phyloP scores from a whole-genome alignment of 441 rosid species.

The Mallotus repandus region DNA sequence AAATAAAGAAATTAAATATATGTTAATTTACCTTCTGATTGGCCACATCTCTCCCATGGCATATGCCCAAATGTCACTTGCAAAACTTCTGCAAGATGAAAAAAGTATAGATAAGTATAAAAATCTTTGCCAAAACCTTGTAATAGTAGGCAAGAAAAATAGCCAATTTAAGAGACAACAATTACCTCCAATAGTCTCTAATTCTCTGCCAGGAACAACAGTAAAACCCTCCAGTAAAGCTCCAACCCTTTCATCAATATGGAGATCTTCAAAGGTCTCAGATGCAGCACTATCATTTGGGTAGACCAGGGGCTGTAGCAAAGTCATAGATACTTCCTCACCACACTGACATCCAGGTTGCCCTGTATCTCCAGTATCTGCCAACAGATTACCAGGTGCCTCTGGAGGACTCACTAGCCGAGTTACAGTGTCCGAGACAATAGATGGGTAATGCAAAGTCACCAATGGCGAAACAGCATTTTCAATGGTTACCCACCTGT shows the following conservation, averaged over 20 bases:
- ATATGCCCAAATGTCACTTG: slow-evolving; percentile 57
- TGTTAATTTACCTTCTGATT: slow-evolving; percentile 57
- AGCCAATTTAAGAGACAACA: slow-evolving; percentile 1
- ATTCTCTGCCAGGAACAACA: slow-evolving; percentile 74
- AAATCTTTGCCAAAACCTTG: slow-evolving; percentile 12
- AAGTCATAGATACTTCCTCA: slow-evolving; percentile 38
- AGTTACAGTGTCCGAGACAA: slow-evolving; percentile 73
- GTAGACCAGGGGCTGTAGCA: slow-evolving; percentile 24
- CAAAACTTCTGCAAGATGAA: slow-evolving; percentile 63
- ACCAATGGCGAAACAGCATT: slow-evolving; percentile 90
- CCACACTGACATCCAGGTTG: slow-evolving; percentile 38
- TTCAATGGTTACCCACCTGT: slow-evolving; percentile 97
- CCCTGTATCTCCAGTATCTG: slow-evolving; percentile 52
- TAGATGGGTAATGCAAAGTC: slow-evolving; percentile 53
- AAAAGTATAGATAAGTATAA: slow-evolving; percentile 14
- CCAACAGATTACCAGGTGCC: slow-evolving; percentile 90
- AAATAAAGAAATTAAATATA: slow-evolving; percentile 2
- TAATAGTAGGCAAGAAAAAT: not conserved
- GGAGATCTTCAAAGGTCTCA: slow-evolving; percentile 55
- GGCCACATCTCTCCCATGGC: slow-evolving; percentile 48
- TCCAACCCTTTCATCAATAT: slow-evolving; percentile 70
- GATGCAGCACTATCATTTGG: slow-evolving; percentile 31
- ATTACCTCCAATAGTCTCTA: slow-evolving; percentile 84
- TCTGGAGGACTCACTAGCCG: slow-evolving; percentile 91
- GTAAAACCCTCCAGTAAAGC: slow-evolving; percentile 72